These are phyloP conservation scores for Exsudoporus frostii DNA, from an alignment of 768 basidiomycete genomes.

Conservation along the genomic window DNA sequence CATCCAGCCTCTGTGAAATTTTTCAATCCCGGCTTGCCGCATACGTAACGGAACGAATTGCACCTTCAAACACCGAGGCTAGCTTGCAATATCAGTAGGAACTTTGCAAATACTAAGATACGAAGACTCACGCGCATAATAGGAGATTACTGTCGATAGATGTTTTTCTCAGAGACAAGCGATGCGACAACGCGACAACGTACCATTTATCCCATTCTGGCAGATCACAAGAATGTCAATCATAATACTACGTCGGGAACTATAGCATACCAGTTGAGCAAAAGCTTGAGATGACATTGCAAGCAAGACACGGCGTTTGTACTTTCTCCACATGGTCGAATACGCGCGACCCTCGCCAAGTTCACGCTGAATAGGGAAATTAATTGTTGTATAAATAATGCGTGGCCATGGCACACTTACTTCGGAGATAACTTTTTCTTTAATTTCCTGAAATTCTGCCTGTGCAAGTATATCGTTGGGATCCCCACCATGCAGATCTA, in stretches of 20 bases:
- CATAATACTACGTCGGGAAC: background rate
- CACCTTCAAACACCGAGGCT: slow-evolving; percentile 93
- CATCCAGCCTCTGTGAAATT: slow-evolving; percentile 78
- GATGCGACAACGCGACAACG: slow-evolving; percentile 14
- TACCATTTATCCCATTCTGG: slow-evolving; percentile 94
- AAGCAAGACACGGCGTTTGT: slow-evolving; percentile 82
- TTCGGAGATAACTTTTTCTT: slow-evolving; percentile 70
- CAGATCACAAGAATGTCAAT: slow-evolving; percentile 1
- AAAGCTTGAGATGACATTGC: slow-evolving; percentile 97
- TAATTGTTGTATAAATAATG: background rate
- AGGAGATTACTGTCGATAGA: slow-evolving; percentile 73
- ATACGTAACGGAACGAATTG: slow-evolving; percentile 4
- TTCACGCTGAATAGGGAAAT: slow-evolving; percentile 51
- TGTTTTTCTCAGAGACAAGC: slow-evolving; percentile 4
- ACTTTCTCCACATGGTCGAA: slow-evolving; percentile 78
- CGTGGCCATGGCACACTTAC: slow-evolving; percentile 34
- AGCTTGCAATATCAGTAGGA: slow-evolving; percentile 8
- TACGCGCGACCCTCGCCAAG: slow-evolving; percentile 77
- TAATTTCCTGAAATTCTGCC: slow-evolving; percentile 89
- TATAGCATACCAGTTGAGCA: slow-evolving; percentile 76
- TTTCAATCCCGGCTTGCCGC: slow-evolving; percentile 3
- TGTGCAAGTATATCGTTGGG: slow-evolving; percentile 61
- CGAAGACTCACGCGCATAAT: slow-evolving; percentile 77
- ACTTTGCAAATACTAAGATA: background rate
- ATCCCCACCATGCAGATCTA: slow-evolving; percentile 85